Evolutionary conservation across 768 basidiomycete species (phyloP), one percentile per base, ranked within the genome.

Genomic region (Lentinula sp.): DNA sequence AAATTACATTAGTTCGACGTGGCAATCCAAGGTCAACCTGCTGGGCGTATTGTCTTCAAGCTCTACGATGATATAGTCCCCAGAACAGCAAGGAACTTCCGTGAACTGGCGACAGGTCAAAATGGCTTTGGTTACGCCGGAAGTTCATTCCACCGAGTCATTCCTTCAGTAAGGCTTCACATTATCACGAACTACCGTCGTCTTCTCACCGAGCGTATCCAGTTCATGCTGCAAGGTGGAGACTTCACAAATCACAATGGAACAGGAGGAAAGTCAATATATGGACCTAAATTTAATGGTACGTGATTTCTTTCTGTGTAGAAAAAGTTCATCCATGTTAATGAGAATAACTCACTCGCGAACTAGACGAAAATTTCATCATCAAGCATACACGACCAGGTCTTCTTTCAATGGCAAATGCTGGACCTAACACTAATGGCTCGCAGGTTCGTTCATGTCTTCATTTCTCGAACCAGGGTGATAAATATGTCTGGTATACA

Each of bases 141-240:
- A 13, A 77, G 77, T 31, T 40, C 35, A 7, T 59, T 59, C 37
- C 57, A 59, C 57, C 57, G 57, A 13, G 46, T 59, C 10, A 59
- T 59, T 48, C 57, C 57, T 39, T 28, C 45, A 15, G 57, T 49
- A 28, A 59, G 57, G 9, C 16, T 40, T 40, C 37, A 4, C 40
- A 6, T 6, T 39, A 18, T 39, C 37, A 13, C 28, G 13, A 43
- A 31, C 5, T 56, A 53, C 31, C 4, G 21, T 35, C 10, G n/a
- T 21, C 8, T 23, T 9, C 46, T 48, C 6, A 48, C 9, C 64
- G 76, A 95, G 67, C 92, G 94, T 69, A 88, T 28, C 65, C 53
- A 80, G 45, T 95, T 93, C 76, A 93, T 93, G 91, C 79, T 93
- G 61, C 93, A 95, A 73, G 93, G 92, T 28, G 94, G 94, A 60